Evolutionary conservation across 495 filamentous ascomycete species (phyloP), one percentile per base, ranked within the genome.

Genomic region (Tuber indicum): DNA sequence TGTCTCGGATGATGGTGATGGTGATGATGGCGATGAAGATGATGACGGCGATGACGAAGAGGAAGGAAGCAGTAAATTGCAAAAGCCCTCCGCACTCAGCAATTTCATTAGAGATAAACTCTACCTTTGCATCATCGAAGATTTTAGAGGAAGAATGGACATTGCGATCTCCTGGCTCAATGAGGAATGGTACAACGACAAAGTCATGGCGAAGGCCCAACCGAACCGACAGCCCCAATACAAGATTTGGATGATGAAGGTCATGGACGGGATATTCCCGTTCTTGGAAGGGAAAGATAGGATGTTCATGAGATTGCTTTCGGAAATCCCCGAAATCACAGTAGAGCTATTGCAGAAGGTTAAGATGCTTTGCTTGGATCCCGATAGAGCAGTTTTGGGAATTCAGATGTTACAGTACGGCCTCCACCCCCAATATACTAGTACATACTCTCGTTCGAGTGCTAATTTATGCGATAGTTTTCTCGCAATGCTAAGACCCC

Each of bases 101-200:
- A 80, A 93, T 79, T 85, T 87, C 3, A 93, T 98, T 74, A 89
- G 96, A 32, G 92, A 97, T 79, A 88, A 88, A 23, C 86, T 99
- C 9, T 94, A 91, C 85, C 87, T 87, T 36, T 97, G 95, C 84
- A 88, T 98, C 62, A 87, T 97, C 39, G 92, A 94, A 75, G 96
- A 99, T 84, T 99, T 96, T 85, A 89, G 94, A 47, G 89, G 88
- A 58, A 90, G 95, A 39, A 92, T 98, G 75, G 94, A 93, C 75
- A 88, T 94, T 49, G 94, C 93, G 3, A 91, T 97, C 74, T 89
- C 90, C 26, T 99, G 96, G 96, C 87, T 98, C 42, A 94, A 91
- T 81, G 96, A 99, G 84, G 96, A 99, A 85, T 99, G 95, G 95
- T 98, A 97, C 85, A 96, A 93, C 82, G 96, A 97, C 84, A 89